These are phyloP conservation scores for Boletus vermiculosoides DNA, from an alignment of 768 basidiomycete species.

Conservation along the genomic window DNA sequence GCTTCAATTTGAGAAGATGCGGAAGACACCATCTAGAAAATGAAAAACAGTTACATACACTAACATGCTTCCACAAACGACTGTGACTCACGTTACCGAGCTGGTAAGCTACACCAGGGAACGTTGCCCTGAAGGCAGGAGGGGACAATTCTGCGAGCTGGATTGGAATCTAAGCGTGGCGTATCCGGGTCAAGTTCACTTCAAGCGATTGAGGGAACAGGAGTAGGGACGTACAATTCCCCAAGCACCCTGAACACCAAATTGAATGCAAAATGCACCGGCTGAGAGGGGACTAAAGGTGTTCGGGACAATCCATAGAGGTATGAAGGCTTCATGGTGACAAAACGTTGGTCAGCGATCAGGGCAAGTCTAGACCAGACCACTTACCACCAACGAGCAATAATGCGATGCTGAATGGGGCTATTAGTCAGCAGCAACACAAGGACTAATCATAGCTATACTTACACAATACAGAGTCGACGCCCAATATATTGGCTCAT, in stretches of 20 bases:
- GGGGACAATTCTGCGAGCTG: constrained; percentile 83
- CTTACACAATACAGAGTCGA: constrained; percentile 66
- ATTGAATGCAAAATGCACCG: constrained; percentile 84
- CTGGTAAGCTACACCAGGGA: constrained; percentile 85
- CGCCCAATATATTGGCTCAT: constrained; percentile 76
- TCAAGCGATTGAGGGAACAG: neutral
- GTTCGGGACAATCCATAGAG: constrained; percentile 79
- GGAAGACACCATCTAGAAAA: constrained; percentile 56
- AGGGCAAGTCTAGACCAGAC: neutral
- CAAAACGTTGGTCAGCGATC: neutral
- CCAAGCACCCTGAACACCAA: constrained; percentile 90
- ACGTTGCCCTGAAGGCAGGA: constrained; percentile 84
- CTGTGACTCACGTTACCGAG: constrained; percentile 55
- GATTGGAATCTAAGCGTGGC: constrained; percentile 57
- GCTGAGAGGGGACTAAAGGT: constrained; percentile 67
- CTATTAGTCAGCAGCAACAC: neutral
- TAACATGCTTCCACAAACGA: neutral
- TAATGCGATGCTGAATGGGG: constrained; percentile 19
- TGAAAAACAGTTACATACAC: neutral
- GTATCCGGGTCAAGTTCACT: neutral
- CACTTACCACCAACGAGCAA: constrained; percentile 25
- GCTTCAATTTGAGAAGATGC: constrained; percentile 59
- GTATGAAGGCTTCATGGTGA: constrained; percentile 49
- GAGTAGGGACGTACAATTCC: constrained; percentile 58
- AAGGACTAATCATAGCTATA: neutral